A percentile compares a stretch with the other conserved stretches of the same genome.
Evolutionary conservation across 2,329 filamentous ascomycete genomes (phyloP).

Genomic region (Cytospora schulzeri): DNA sequence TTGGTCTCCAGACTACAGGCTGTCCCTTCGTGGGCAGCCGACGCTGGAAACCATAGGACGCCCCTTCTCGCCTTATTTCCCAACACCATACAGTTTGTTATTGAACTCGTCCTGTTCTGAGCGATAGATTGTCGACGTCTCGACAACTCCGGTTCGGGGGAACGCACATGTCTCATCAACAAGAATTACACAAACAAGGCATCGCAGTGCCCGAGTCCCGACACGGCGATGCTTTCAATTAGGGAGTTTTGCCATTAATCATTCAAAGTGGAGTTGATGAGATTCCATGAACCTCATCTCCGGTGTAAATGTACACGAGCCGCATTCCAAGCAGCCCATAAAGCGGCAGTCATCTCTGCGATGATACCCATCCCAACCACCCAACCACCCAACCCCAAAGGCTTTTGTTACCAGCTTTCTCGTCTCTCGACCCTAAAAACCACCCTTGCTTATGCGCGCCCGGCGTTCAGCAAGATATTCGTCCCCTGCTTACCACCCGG

Average conservation of each 20-base stretch:
- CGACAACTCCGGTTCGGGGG: no score
- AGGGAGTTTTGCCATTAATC: constrained; percentile 20
- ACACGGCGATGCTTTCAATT: not conserved
- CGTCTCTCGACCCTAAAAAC: not conserved
- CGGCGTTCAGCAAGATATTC: constrained; percentile 56
- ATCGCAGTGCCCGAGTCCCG: not conserved
- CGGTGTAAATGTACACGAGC: constrained; percentile 22
- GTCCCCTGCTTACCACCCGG: constrained; percentile 73
- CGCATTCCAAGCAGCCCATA: constrained; percentile 4
- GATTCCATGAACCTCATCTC: constrained; percentile 9
- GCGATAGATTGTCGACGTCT: no score
- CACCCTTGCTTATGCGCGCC: constrained; percentile 40
- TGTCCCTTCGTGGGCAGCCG: no score
- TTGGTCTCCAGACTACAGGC: no score
- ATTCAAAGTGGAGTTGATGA: constrained; percentile 28
- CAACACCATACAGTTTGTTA: no score
- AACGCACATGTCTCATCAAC: no score
- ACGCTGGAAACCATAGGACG: no score
- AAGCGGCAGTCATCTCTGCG: constrained; percentile 10
- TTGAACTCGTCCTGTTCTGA: no score
- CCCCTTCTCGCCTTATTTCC: no score
- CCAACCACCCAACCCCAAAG: not conserved
- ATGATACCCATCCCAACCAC: not conserved
- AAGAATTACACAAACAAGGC: not conserved
- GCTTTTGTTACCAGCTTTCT: not conserved